These are phyloP conservation scores for Metarhizium humberi DNA, from an alignment of 2,329 filamentous ascomycete genomes.

Conservation along the genomic window DNA sequence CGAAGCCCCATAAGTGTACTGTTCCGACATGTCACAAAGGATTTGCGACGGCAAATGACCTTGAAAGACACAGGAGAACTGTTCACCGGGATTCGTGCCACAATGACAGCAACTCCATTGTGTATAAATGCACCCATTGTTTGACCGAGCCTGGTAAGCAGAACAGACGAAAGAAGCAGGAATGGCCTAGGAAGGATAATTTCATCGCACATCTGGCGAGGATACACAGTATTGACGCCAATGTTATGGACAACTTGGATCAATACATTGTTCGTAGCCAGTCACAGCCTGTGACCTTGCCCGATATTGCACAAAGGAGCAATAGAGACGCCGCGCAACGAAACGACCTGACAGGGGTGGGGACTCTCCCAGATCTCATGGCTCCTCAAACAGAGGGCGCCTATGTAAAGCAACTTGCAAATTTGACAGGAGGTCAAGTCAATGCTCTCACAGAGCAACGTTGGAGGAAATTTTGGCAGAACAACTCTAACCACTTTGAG, in stretches of 20 bases:
- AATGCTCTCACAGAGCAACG: not conserved
- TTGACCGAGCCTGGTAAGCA: slow-evolving; percentile 10
- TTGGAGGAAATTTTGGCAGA: not conserved
- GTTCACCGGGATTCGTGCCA: slow-evolving; percentile 48
- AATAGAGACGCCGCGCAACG: not conserved
- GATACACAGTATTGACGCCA: slow-evolving; percentile 44
- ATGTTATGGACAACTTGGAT: slow-evolving; percentile 28
- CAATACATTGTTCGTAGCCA: slow-evolving; percentile 16
- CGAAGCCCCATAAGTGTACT: slow-evolving; percentile 56
- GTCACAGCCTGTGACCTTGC: slow-evolving; percentile 9
- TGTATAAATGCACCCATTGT: slow-evolving; percentile 10
- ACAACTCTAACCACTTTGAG: not conserved
- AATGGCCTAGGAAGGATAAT: slow-evolving; percentile 78
- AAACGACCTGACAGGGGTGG: slow-evolving; percentile 7
- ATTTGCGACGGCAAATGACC: slow-evolving; percentile 74
- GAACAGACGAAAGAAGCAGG: slow-evolving; percentile 36
- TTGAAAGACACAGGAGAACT: slow-evolving; percentile 67
- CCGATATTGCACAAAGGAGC: not conserved
- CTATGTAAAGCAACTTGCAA: not conserved
- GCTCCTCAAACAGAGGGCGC: not conserved
- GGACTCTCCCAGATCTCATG: not conserved
- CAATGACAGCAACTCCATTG: slow-evolving; percentile 7
- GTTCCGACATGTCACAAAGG: slow-evolving; percentile 52
- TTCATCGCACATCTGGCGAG: slow-evolving; percentile 70
- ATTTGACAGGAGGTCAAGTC: not conserved